Percentiles rank a stretch among this genome's conserved stretches.
Evolutionary conservation across 164 flowering plant species (phyloP).

Genomic region (Nelumbo lutea): DNA sequence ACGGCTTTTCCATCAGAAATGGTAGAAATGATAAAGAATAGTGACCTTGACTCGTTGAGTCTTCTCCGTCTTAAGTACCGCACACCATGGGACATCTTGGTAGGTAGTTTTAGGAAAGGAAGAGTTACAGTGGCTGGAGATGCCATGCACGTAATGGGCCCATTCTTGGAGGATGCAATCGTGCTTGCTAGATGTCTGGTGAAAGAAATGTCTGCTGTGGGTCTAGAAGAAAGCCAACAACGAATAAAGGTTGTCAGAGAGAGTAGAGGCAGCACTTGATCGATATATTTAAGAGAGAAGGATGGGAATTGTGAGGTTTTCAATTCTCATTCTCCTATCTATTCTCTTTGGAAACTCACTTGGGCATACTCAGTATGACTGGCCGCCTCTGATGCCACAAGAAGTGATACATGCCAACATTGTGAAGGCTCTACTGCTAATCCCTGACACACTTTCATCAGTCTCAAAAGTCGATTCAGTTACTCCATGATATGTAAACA

Average conservation of each 20-base stretch:
- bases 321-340: neutral
- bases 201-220: neutral
- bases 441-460: no score
- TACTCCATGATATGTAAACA: no score
- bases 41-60: conserved; percentile 17
- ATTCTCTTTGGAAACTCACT: conserved; percentile 14
- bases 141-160: conserved; percentile 42
- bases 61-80: conserved; percentile 19
- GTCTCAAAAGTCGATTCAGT: no score
- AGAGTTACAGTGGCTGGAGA: conserved; percentile 33
- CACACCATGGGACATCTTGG: conserved; percentile 26
- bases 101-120: conserved; percentile 21
- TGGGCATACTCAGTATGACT: conserved; percentile 21
- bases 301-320: conserved; percentile 21
- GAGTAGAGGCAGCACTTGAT: conserved; percentile 20
- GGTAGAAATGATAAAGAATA: conserved; percentile 16
- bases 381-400: conserved; percentile 20
- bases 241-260: neutral
- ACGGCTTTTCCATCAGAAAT: conserved; percentile 24
- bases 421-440: no score
- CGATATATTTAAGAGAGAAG: conserved; percentile 22
- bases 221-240: neutral
- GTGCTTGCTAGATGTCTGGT: conserved; percentile 34
- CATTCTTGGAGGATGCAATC: conserved; percentile 38
- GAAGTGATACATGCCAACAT: no score